Base-by-base conservation (phyloP, 1,284 basidiomycete genomes). In the Grifola frondosa region DNA sequence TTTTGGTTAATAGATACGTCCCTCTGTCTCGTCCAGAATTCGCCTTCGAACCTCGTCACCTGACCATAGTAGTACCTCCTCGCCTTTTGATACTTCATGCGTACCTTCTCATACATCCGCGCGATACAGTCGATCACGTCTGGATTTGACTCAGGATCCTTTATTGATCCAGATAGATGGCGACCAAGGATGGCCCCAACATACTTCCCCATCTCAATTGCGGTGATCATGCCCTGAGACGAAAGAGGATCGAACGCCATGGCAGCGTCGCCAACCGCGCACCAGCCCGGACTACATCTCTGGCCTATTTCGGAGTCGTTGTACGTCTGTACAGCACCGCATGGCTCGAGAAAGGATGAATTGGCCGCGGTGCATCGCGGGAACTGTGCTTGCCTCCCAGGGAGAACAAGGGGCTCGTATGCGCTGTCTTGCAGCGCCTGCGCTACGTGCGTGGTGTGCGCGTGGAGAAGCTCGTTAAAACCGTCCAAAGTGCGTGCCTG, bases 231-330 rank as follows among this genome's bases (percentile, higher is more conserved):
- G 11, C 67, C 68, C 40, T 67, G 65, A 10, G 65, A 68, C 5
- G 65, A 67, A 9, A 68, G 59, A 6, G 67, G 65, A 42, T 68
- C 66, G 43, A 67, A 67, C n/a, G 66, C 64, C 50, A 65, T 53
- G 4, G 67, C 64, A 9, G 65, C 64, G 46, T 68, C 64, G 10
- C 66, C 65, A n/a, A 67, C 64, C 28, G 66, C 62, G 38, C 54
- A 57, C 60, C 65, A 66, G 23, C 42, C 42, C 24, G 35, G 30
- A 3, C 32, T 34, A 5, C 12, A 10, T 20, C 25, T 24, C 6
- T 13, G 21, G 8, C 13, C 26, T n/a, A 15, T 10, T 23, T 44
- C 47, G 9, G 49, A 40, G 2, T 36, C 50, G 8, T 4, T 15
- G 11, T 15, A 12, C 12, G 33, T 16, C 33, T 37, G 29, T 17